phyloP scores from a whole-genome alignment of 2,329 filamentous ascomycete species.

The Aphanocladium album region DNA sequence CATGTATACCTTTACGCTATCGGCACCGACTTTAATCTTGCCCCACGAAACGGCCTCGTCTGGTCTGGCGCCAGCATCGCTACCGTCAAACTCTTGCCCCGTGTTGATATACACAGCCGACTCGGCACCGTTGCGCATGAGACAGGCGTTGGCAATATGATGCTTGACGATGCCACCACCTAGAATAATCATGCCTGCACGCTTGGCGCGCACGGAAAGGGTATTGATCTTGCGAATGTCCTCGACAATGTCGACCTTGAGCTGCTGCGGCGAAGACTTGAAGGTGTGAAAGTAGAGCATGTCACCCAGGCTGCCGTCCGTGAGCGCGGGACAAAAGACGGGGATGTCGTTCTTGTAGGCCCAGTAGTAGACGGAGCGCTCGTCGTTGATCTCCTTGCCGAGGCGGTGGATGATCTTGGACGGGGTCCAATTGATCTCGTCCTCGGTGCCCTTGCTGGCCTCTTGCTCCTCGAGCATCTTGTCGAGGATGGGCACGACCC shows the following conservation, averaged over 20 bases:
- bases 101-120: slow-evolving; percentile 98
- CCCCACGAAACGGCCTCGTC: slow-evolving; percentile 98
- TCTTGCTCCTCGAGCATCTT: slow-evolving; percentile 92
- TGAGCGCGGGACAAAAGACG: slow-evolving; percentile 93
- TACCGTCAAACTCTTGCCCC: slow-evolving; percentile 94
- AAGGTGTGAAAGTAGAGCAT: slow-evolving; percentile 99
- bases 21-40: slow-evolving; percentile 86
- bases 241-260: slow-evolving; percentile 86
- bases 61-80: slow-evolving; percentile 87
- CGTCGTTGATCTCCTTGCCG: slow-evolving; percentile 90
- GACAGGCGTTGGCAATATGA: slow-evolving; percentile 93
- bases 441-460: slow-evolving; percentile 61
- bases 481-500: slow-evolving; percentile 94
- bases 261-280: slow-evolving; percentile 74
- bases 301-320: slow-evolving; percentile 90
- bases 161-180: slow-evolving; percentile 96
- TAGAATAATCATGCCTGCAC: slow-evolving; percentile 90
- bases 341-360: slow-evolving; percentile 95
- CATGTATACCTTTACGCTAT: slow-evolving; percentile 77
- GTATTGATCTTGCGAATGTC: slow-evolving; percentile 93
- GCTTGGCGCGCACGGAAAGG: slow-evolving; percentile 78
- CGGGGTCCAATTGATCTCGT: slow-evolving; percentile 83
- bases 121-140: slow-evolving; percentile 97
- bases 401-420: slow-evolving; percentile 86
- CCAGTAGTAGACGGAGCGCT: slow-evolving; percentile 93